Base-by-base conservation (phyloP, 108 stramenopile genomes). In the Mayamaea pseudoterrestris region DNA sequence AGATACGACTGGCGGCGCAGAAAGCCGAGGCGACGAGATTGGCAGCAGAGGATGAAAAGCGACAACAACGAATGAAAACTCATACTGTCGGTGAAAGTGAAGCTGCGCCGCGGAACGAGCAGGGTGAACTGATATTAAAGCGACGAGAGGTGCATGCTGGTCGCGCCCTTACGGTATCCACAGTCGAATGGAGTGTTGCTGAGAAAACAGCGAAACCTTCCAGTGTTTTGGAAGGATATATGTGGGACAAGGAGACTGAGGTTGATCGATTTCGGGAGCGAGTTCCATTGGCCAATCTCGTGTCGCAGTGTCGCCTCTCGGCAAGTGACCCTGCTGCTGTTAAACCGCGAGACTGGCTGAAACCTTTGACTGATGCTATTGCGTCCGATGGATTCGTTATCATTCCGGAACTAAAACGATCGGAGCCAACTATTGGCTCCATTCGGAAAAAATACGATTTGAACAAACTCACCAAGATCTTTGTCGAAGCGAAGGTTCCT, bases 161-260 rank as follows among this genome's bases (percentile, higher is more conserved):
- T 5, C 63, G 89, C 6, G 74, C 89, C 0, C 32, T 91, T 52
- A 78, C 74, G 12, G 84, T 91, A 7, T 68, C 70, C 2, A 71
- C 84, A 9, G 78, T 91, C n/a, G 80, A 81, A 56, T 91, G 84
- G 84, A 78, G 76, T 62, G 89, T 91, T 7, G 89, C 89, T 13
- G 83, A 85, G 50, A 86, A 83, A 53, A 71, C 62, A 27, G 83
- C 80, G 12, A 78, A 53, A 7, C 83, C 83, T 14, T 70, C 82
- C 0, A 76, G 73, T 7, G 62, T 57, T 1, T 53, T 91, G 46
- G 89, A 86, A 53, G 77, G 79, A 12, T 91, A 65, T 53, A 81
- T 91, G 81, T 91, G 89, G 89, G 89, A 91, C 20, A 91, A 91
- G 49, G 83, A 86, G 51, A 85, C 79, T 4, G 81, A 91, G 52